Base-by-base conservation (phyloP, 768 basidiomycete species). In the Trametes villosa region DNA sequence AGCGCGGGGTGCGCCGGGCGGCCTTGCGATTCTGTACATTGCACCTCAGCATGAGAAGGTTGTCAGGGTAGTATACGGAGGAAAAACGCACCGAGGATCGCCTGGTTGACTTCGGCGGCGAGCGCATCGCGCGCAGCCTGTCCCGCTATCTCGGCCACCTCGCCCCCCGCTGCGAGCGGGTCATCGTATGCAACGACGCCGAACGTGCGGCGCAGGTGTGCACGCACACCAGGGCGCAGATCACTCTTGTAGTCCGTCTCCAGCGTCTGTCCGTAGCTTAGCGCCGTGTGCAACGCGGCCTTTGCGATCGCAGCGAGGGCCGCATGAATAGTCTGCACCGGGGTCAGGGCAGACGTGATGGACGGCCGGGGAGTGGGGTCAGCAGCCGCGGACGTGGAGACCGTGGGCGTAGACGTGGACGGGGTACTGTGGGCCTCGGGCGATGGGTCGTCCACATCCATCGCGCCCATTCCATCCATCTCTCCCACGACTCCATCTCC, bases 121-220 rank as follows among this genome's bases (percentile, higher is more conserved):
- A 94, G 79, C 34, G 79, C 72, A 53, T 83, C 78, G 60, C 90
- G 79, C 30, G 89, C 85, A 42, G 82, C 83, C 60, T 86, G 82
- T 40, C 91, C 86, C 9, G 85, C 90, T 22, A 91, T 81, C 63
- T 84, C 85, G 20, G 86, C 83, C 17, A 85, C 83, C 31, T 84
- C 80, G 13, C 88, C 88, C 4, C 84, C 85, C 7, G 83, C 87
- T 57, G 82, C 83, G 60, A 84, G 72, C 22, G 91, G 92, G 70
- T 92, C 86, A 42, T 87, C 83, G 70, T 86, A 94, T 36, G 92
- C 91, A 59, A 94, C 83, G 57, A 94, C 86, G 27, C 87, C 85
- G 62, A 92, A 89, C 9, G 92, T 89, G 55, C 85, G 83, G 68
- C 86, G 86, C 71, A 92, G 85, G 48, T 90, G 77, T 15, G 80